These are phyloP conservation scores for Cucurbita maxima DNA, from an alignment of 306 rosid genomes.

Conservation along the genomic window DNA sequence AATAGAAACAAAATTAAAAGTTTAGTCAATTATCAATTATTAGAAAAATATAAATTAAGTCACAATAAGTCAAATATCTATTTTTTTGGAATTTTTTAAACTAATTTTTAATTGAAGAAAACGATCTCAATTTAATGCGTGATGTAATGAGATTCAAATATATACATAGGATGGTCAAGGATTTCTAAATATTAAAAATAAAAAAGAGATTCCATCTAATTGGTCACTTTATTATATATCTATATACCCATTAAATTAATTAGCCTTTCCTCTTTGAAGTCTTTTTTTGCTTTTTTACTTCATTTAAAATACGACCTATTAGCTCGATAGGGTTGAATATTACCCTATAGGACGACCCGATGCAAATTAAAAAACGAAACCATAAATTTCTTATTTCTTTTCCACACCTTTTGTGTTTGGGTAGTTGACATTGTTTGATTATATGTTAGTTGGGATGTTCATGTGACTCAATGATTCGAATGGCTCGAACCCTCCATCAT, in stretches of 20 bases:
- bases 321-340: background rate
- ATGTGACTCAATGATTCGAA: no score
- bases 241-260: background rate
- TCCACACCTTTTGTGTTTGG: background rate
- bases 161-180: background rate
- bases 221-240: background rate
- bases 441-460: background rate
- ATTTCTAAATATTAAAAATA: background rate
- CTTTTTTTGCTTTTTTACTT: no score
- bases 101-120: background rate
- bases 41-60: no score
- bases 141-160: background rate
- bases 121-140: background rate
- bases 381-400: no score
- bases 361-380: background rate
- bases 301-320: background rate
- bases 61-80: no score
- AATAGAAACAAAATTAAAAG: background rate
- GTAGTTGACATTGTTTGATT: background rate
- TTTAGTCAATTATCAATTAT: background rate
- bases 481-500: no score
- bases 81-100: background rate
- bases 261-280: background rate
- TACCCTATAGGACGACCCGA: background rate
- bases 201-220: background rate